These are phyloP conservation scores for Lavandula angustifolia DNA, from an alignment of 257 asterid species.

Conservation along the genomic window DNA sequence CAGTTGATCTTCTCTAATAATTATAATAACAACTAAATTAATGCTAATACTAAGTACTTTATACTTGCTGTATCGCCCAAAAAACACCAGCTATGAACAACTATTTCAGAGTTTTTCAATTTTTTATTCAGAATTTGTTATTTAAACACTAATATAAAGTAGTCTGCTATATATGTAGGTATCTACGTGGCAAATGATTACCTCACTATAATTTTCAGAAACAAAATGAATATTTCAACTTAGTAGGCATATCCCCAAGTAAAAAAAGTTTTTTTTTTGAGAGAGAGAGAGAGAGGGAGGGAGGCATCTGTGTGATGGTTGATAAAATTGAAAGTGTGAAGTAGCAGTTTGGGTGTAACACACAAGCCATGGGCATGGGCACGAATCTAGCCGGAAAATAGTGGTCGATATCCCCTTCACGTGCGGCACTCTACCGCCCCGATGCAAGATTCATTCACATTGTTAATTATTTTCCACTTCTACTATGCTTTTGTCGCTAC, in stretches of 20 bases:
- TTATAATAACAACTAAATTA: too few species aligned
- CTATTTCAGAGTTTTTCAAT: too few species aligned
- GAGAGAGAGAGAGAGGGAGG: not conserved
- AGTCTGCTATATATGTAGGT: not conserved
- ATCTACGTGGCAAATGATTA: not conserved
- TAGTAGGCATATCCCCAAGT: not conserved
- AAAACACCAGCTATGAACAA: too few species aligned
- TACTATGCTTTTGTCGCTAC: too few species aligned
- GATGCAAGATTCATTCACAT: constrained; percentile 30
- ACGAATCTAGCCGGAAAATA: constrained; percentile 47
- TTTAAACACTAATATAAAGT: not conserved
- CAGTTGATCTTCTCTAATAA: too few species aligned
- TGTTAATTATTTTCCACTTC: too few species aligned
- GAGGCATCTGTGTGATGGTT: not conserved
- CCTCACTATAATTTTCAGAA: too few species aligned
- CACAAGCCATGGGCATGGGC: constrained; percentile 17
- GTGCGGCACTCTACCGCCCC: constrained; percentile 37
- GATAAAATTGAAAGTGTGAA: too few species aligned
- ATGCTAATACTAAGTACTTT: too few species aligned
- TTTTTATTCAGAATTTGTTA: too few species aligned
- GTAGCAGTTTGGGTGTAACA: not conserved
- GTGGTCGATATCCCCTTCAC: constrained; percentile 41
- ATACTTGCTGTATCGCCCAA: too few species aligned
- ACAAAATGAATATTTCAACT: too few species aligned
- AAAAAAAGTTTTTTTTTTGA: not conserved